Conservation (phyloP, 768 basidiomycete genomes). For the Leccinellum rugosiceps region DNA sequence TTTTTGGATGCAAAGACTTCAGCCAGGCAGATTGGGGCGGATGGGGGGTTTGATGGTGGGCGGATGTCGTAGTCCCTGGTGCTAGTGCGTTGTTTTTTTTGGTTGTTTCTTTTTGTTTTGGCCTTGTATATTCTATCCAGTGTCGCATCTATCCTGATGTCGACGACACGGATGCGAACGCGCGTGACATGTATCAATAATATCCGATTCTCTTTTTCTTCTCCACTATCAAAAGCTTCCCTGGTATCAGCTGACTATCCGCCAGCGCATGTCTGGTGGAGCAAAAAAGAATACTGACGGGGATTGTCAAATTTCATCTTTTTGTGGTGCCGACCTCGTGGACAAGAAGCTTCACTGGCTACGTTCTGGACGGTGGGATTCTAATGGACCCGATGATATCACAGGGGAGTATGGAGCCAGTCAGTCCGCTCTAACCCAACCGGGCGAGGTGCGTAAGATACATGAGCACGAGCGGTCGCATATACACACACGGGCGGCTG, state of each 20-base stretch:
- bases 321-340: neutral
- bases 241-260: neutral
- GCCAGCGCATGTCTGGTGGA: neutral
- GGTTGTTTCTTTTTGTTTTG: conserved; percentile 3
- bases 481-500: neutral
- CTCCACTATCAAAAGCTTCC: neutral
- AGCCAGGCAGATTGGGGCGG: conserved; percentile 50
- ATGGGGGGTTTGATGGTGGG: conserved; percentile 35
- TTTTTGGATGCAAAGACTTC: conserved; percentile 93
- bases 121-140: neutral
- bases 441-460: neutral
- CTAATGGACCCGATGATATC: neutral
- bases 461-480: neutral
- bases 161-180: neutral
- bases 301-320: neutral
- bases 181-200: neutral
- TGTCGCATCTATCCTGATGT: neutral
- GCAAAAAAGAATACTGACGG: neutral
- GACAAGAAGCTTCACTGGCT: neutral
- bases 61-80: conserved; percentile 25
- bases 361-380: too few relatives aligned
- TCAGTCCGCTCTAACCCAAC: neutral
- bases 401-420: neutral
- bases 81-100: neutral
- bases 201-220: neutral